Percentiles rank a stretch among this genome's conserved stretches.
Evolutionary conservation across 139 green algal genomes (phyloP).

Genomic region (Marvania coccoides): DNA sequence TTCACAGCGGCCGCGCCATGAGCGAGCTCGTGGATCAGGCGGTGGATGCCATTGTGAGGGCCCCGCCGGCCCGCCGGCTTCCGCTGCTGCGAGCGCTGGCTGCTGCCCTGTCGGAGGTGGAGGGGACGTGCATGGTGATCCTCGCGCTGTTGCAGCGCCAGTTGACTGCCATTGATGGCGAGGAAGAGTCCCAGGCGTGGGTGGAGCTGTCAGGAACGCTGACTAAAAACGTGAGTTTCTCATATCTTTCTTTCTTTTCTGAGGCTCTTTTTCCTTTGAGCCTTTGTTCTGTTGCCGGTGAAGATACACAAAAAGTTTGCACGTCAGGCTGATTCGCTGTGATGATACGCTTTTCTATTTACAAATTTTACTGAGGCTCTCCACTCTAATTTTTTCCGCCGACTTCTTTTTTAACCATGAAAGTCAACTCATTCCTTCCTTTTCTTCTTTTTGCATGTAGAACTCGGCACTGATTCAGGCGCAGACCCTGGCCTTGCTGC

Average conservation of each 20-base stretch:
- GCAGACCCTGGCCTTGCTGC: too few relatives aligned
- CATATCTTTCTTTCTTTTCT: neutral
- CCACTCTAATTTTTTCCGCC: neutral
- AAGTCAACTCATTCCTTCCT: neutral
- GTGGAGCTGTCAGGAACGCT: neutral
- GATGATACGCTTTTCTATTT: too few relatives aligned
- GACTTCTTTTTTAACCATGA: neutral
- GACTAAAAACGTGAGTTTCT: neutral
- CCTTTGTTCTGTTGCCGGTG: too few relatives aligned
- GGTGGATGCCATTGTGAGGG: neutral
- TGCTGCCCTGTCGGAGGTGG: conserved; percentile 30
- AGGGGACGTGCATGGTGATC: conserved; percentile 41
- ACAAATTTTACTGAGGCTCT: conserved; percentile 18
- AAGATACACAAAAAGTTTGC: conserved; percentile 48
- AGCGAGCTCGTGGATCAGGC: conserved; percentile 9
- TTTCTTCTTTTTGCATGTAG: neutral
- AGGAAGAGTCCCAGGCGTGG: neutral
- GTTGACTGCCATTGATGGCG: neutral
- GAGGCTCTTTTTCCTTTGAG: neutral
- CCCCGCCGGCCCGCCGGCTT: neutral
- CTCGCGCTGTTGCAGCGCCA: conserved; percentile 26
- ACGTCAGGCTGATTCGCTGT: conserved; percentile 61
- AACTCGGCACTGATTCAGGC: neutral
- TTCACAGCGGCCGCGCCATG: conserved; percentile 11
- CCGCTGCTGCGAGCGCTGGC: conserved; percentile 15